Evolutionary conservation across 345 rosid genomes (phyloP).

Genomic region (Carallia brachiata): DNA sequence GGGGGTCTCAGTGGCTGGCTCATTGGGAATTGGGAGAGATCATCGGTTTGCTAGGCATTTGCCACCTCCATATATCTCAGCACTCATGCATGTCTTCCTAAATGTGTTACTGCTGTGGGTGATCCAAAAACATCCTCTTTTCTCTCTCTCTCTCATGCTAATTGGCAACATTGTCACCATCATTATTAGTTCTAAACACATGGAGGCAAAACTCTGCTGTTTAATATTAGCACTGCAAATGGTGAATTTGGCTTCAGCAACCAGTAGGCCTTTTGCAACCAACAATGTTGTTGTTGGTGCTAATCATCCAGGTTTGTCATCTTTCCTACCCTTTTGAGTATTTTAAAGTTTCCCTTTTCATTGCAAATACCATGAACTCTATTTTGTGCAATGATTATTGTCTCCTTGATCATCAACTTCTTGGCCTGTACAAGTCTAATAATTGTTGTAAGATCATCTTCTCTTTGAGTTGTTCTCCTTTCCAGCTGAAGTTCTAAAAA

Average conservation of each 20-base stretch:
- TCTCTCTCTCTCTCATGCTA: constrained; percentile 1
- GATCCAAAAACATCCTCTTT: neutral
- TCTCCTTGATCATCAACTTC: neutral
- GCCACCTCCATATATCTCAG: constrained; percentile 10
- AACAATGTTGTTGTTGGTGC: constrained; percentile 25
- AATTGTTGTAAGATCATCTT: too few species aligned
- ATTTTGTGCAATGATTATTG: neutral
- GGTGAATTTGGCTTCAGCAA: constrained; percentile 40
- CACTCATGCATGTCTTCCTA: constrained; percentile 18
- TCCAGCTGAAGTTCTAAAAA: neutral
- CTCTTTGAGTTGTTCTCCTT: neutral
- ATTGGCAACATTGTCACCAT: constrained; percentile 9
- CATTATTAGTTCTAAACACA: constrained; percentile 29
- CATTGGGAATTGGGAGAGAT: constrained; percentile 32
- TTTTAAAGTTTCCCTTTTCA: neutral
- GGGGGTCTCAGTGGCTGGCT: constrained; percentile 6
- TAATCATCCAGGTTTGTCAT: constrained; percentile 43
- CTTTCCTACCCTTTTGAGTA: neutral
- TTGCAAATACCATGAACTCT: neutral
- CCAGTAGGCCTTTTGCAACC: constrained; percentile 50
- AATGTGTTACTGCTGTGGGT: constrained; percentile 4
- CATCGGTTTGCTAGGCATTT: constrained; percentile 8
- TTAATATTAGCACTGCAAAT: constrained; percentile 41
- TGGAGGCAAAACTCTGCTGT: constrained; percentile 37
- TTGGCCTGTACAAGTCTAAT: too few species aligned